A percentile compares a stretch with the other conserved stretches of the same genome.
Conservation (phyloP, 2,329 filamentous ascomycete species). For the Beauveria caledonica region DNA sequence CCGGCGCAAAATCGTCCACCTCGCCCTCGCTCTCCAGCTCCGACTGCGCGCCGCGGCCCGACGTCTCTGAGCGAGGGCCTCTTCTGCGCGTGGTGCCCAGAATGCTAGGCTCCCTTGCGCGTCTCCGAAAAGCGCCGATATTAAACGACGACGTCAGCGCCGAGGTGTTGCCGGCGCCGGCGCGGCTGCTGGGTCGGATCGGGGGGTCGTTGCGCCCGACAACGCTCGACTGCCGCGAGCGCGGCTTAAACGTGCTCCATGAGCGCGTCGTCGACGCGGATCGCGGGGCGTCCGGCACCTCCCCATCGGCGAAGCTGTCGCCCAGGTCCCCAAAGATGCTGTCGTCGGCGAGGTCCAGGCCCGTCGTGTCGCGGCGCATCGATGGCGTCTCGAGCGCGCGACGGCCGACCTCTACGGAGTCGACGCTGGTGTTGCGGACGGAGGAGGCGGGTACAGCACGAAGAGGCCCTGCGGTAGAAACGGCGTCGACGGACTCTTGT, state of each 20-base stretch:
- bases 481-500: conserved; percentile 5
- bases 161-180: conserved; percentile 32
- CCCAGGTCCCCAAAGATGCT: conserved; percentile 39
- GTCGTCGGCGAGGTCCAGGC: conserved; percentile 40
- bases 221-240: conserved; percentile 42
- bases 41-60: conserved; percentile 23
- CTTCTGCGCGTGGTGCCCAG: conserved; percentile 38
- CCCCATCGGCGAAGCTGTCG: conserved; percentile 34
- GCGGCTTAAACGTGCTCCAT: conserved; percentile 37
- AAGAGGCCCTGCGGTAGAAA: conserved; percentile 15
- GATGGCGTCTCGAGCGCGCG: conserved; percentile 25
- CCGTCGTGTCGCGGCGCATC: conserved; percentile 35
- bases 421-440: conserved; percentile 19
- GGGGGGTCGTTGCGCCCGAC: conserved; percentile 42
- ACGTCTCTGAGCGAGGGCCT: conserved; percentile 24
- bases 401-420: conserved; percentile 31
- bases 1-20: conserved; percentile 44
- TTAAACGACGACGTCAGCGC: conserved; percentile 44
- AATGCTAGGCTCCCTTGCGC: conserved; percentile 54
- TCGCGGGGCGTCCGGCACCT: conserved; percentile 23
- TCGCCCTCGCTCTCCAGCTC: conserved; percentile 37
- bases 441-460: conserved; percentile 9
- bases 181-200: conserved; percentile 45
- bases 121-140: conserved; percentile 49
- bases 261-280: conserved; percentile 39